Percentiles rank a stretch among this genome's conserved stretches.
These are phyloP conservation scores for Lasiodiplodia gonubiensis DNA, from an alignment of 2,329 filamentous ascomycete genomes.

Conservation along the genomic window DNA sequence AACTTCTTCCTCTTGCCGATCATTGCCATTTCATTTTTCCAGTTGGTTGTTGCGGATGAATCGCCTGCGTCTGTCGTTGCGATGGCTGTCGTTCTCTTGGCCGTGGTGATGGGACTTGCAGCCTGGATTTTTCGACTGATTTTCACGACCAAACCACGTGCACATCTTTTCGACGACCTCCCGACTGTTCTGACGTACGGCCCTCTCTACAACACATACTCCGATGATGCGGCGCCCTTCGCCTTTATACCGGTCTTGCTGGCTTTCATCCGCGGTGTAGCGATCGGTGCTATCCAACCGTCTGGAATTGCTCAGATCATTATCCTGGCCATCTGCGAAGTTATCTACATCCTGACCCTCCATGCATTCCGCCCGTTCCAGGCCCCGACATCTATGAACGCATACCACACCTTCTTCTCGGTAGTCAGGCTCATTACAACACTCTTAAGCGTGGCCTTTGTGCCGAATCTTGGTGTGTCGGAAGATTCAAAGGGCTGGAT, in stretches of 20 bases:
- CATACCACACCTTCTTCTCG: conserved; percentile 88
- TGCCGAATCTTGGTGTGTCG: conserved; percentile 78
- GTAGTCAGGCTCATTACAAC: conserved; percentile 73
- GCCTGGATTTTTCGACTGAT: conserved; percentile 83
- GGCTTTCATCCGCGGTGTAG: conserved; percentile 84
- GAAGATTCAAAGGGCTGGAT: conserved; percentile 91
- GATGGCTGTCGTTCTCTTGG: conserved; percentile 75
- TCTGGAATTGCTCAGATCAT: conserved; percentile 94
- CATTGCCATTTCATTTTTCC: conserved; percentile 85
- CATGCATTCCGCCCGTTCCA: conserved; percentile 91
- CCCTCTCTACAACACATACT: conserved; percentile 96
- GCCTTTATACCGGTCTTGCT: conserved; percentile 85
- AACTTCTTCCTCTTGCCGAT: conserved; percentile 91
- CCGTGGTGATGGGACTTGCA: conserved; percentile 74
- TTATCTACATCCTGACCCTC: conserved; percentile 84
- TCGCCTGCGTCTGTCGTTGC: conserved; percentile 75
- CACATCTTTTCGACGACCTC: conserved; percentile 90
- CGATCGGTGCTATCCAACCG: conserved; percentile 89
- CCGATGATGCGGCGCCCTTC: conserved; percentile 88
- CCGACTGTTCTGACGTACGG: conserved; percentile 89
- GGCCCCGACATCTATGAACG: conserved; percentile 93
- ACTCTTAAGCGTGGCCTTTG: conserved; percentile 68
- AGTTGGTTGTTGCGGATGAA: conserved; percentile 75
- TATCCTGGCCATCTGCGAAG: conserved; percentile 89
- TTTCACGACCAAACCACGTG: conserved; percentile 77